These are phyloP conservation scores for Mrakia frigida DNA, from an alignment of 768 basidiomycete genomes.

Conservation along the genomic window DNA sequence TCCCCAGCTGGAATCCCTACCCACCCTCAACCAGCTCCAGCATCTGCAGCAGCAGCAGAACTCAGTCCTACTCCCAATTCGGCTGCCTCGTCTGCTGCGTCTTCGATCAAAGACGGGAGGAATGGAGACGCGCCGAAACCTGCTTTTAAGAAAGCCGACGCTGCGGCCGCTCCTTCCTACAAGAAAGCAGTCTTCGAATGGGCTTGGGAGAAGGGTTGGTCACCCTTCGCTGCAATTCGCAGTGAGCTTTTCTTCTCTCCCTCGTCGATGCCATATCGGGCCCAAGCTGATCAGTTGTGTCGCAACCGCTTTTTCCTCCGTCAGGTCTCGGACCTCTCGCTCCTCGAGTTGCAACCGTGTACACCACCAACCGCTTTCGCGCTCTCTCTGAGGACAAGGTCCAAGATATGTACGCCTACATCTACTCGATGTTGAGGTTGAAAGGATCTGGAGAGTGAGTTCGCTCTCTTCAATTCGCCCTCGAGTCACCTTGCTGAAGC, in stretches of 20 bases:
- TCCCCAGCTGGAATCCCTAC: conserved; percentile 85
- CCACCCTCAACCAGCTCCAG: conserved; percentile 45
- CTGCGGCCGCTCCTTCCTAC: not conserved
- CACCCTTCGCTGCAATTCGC: conserved; percentile 25
- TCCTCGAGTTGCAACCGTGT: conserved; percentile 43
- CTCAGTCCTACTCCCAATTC: not conserved
- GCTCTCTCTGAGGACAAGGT: conserved; percentile 73
- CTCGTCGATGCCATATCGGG: not conserved
- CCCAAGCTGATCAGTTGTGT: not conserved
- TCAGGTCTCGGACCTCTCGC: conserved; percentile 27
- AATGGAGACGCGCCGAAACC: not conserved
- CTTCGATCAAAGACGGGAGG: not conserved
- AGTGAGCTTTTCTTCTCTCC: conserved; percentile 16
- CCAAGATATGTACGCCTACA: conserved; percentile 63
- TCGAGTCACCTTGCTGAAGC: not conserved
- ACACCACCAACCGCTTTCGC: conserved; percentile 75
- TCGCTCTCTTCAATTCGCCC: not conserved
- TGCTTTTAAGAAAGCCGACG: not conserved
- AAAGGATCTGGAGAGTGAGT: conserved; percentile 75
- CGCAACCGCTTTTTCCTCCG: not conserved
- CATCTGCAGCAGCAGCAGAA: not conserved
- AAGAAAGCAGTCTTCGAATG: not conserved
- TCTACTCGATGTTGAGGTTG: conserved; percentile 62
- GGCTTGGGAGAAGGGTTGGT: conserved; percentile 77
- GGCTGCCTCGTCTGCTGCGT: not conserved